phyloP scores from a whole-genome alignment of 306 rosid species.

The Quercus variabilis region DNA sequence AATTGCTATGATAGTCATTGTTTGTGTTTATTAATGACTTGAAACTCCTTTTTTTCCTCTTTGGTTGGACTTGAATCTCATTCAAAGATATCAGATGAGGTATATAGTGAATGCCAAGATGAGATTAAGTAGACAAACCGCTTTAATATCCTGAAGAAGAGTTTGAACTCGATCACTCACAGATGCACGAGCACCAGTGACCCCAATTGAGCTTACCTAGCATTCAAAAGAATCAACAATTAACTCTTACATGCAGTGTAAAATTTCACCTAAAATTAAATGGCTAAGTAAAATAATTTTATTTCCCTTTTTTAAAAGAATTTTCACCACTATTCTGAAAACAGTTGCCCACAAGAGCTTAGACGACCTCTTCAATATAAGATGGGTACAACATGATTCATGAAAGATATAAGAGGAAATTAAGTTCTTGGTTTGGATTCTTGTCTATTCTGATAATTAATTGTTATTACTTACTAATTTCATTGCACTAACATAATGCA shows the following conservation, averaged over 20 bases:
- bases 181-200: slow-evolving; percentile 87
- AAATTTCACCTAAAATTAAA: slow-evolving; percentile 6
- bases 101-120: background rate
- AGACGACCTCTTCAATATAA: background rate
- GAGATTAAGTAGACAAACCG: slow-evolving; percentile 48
- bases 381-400: background rate
- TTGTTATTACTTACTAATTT: background rate
- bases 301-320: too few relatives aligned
- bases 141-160: slow-evolving; percentile 69
- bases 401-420: background rate
- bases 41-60: background rate
- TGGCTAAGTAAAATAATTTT: background rate
- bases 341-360: background rate
- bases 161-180: slow-evolving; percentile 56
- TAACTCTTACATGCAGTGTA: background rate
- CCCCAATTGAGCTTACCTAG: slow-evolving; percentile 90
- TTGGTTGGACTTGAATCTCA: background rate
- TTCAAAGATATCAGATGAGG: background rate
- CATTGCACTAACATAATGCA: background rate
- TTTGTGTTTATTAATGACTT: background rate
- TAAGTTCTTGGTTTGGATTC: background rate
- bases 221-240: slow-evolving; percentile 22
- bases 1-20: slow-evolving; percentile 15
- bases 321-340: too few relatives aligned
- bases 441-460: background rate